Conservation (phyloP, 331 rosid species). For the Saraca asoca region DNA sequence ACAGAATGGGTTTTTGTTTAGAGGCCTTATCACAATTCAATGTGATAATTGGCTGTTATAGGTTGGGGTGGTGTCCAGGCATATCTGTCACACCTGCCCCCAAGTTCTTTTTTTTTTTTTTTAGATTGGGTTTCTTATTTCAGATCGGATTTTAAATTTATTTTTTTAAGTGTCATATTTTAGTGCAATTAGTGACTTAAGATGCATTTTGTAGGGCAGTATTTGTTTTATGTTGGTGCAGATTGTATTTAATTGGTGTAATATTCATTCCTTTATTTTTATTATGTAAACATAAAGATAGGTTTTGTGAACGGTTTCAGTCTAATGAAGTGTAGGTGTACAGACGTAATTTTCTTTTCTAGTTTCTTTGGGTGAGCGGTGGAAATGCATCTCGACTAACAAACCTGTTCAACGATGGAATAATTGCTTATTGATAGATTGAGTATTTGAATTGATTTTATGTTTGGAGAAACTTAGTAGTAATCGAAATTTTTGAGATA, state of each 20-base stretch:
- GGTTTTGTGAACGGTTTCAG: conserved; percentile 29
- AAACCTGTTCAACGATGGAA: too few relatives aligned
- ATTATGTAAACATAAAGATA: conserved; percentile 29
- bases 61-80: conserved; percentile 40
- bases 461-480: too few relatives aligned
- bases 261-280: conserved; percentile 20
- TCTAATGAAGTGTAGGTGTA: conserved; percentile 41
- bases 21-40: conserved; percentile 53
- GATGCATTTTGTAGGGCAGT: conserved; percentile 46
- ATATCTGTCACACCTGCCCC: conserved; percentile 42
- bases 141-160: too few relatives aligned
- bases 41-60: conserved; percentile 58
- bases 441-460: too few relatives aligned
- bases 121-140: neutral
- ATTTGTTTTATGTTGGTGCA: conserved; percentile 50
- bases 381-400: too few relatives aligned
- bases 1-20: conserved; percentile 61
- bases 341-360: conserved; percentile 33
- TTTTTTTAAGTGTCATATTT: conserved; percentile 37
- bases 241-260: conserved; percentile 55
- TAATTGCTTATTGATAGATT: too few relatives aligned
- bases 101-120: conserved; percentile 30
- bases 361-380: conserved; percentile 12
- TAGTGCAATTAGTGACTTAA: conserved; percentile 49
- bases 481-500: too few relatives aligned